Evolutionary conservation across 1,139 yeast species (phyloP).

Genomic region (Magnusiomyces suaveolens): DNA sequence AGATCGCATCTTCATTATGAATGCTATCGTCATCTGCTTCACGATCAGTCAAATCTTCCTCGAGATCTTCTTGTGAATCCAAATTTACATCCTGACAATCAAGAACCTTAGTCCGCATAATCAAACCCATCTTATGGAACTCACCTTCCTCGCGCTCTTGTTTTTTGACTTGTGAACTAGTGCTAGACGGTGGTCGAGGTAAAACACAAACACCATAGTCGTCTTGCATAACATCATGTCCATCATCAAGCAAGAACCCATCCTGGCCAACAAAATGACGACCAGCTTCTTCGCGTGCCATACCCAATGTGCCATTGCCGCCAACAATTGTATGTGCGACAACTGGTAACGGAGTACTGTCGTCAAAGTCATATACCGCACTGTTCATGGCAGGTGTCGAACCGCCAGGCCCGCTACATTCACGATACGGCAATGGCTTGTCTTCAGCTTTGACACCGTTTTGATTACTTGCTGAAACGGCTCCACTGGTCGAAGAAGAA

Average conservation of each 20-base stretch:
- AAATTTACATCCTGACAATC: too few relatives aligned
- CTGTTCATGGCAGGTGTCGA: too few relatives aligned
- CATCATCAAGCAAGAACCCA: neutral
- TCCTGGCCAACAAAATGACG: neutral
- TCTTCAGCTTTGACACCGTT: too few relatives aligned
- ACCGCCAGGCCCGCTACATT: too few relatives aligned
- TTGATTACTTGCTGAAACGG: too few relatives aligned
- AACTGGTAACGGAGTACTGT: neutral
- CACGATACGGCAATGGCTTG: neutral
- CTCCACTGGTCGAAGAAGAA: neutral
- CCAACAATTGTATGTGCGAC: neutral
- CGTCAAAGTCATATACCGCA: neutral
- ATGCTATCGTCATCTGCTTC: too few relatives aligned
- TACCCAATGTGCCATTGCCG: neutral
- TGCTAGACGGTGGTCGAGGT: slow-evolving; percentile 20
- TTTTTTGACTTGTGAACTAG: slow-evolving; percentile 39
- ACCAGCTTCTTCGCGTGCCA: neutral
- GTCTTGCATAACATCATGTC: neutral
- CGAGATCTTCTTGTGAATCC: too few relatives aligned
- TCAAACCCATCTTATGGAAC: slow-evolving; percentile 65
- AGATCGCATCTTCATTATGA: too few relatives aligned
- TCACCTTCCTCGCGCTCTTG: slow-evolving; percentile 91
- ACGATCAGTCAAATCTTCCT: neutral
- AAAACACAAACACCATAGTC: slow-evolving; percentile 14
- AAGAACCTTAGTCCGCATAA: slow-evolving; percentile 17